Percentiles rank a stretch among this genome's conserved stretches.
These are phyloP conservation scores for Hypomyces perniciosus DNA, from an alignment of 2,329 filamentous ascomycete genomes.

Conservation along the genomic window DNA sequence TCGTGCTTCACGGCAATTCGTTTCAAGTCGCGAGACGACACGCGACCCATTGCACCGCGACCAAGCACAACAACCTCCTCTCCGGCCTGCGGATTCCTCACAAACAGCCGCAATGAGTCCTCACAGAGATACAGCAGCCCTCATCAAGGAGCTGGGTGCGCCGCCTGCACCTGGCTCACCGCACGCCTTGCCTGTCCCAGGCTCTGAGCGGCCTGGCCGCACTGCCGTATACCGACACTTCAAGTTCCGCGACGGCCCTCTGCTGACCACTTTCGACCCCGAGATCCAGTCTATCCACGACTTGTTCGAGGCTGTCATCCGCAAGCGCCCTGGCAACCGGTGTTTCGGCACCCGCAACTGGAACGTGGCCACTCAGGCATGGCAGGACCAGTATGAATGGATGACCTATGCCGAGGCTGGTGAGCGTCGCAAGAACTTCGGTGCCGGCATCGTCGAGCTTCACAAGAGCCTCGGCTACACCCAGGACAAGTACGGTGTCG, in stretches of 20 bases:
- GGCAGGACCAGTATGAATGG: conserved; percentile 72
- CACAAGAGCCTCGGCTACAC: conserved; percentile 64
- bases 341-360: conserved; percentile 80
- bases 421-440: conserved; percentile 73
- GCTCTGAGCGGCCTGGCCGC: conserved; percentile 66
- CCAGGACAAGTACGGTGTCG: conserved; percentile 62
- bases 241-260: conserved; percentile 63
- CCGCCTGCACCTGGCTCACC: conserved; percentile 69
- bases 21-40: background rate
- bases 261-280: conserved; percentile 68
- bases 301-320: conserved; percentile 65
- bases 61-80: background rate
- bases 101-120: conserved; percentile 25
- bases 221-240: conserved; percentile 78
- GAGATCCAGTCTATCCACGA: conserved; percentile 69
- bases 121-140: conserved; percentile 30
- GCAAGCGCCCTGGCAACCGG: conserved; percentile 56
- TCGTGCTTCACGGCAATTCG: background rate
- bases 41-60: background rate
- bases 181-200: conserved; percentile 72
- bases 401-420: conserved; percentile 75
- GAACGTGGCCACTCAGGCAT: conserved; percentile 67
- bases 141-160: conserved; percentile 48
- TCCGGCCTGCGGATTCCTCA: background rate
- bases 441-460: conserved; percentile 77